Conservation (phyloP, 306 rosid species). For the Malus sylvestris region DNA sequence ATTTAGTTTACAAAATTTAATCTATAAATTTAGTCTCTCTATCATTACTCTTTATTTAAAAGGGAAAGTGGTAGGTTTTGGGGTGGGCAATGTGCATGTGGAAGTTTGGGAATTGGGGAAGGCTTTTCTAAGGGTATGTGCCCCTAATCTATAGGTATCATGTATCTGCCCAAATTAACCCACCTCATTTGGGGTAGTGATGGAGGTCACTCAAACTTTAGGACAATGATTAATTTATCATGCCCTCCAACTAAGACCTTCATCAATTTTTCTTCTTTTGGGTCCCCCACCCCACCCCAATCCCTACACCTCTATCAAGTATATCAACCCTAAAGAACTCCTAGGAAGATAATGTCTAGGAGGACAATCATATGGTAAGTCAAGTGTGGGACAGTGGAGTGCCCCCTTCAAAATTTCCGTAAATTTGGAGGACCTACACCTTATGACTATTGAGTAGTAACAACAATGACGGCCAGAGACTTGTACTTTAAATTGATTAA, state of each 20-base stretch:
- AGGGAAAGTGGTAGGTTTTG: conserved; percentile 2
- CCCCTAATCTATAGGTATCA: background rate
- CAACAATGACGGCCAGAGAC: background rate
- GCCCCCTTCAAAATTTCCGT: background rate
- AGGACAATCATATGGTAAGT: background rate
- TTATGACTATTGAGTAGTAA: background rate
- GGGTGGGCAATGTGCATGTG: conserved; percentile 19
- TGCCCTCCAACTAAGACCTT: conserved; percentile 39
- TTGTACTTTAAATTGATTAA: background rate
- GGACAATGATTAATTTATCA: conserved; percentile 36
- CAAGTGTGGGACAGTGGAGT: background rate
- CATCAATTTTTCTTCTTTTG: background rate
- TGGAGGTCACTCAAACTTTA: conserved; percentile 10
- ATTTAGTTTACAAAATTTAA: too few relatives aligned
- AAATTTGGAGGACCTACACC: background rate
- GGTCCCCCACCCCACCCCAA: background rate
- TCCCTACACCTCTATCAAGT: background rate
- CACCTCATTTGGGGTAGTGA: conserved; percentile 16
- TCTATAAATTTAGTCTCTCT: too few relatives aligned
- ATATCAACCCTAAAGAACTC: background rate
- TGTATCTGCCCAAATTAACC: background rate
- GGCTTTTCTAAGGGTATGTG: background rate
- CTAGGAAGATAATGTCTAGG: background rate
- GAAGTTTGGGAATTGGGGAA: conserved; percentile 11
- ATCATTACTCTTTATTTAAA: background rate